Evolutionary conservation across 2,329 filamentous ascomycete species (phyloP).

Genomic region (Cladosporium austrohemisphaericum): DNA sequence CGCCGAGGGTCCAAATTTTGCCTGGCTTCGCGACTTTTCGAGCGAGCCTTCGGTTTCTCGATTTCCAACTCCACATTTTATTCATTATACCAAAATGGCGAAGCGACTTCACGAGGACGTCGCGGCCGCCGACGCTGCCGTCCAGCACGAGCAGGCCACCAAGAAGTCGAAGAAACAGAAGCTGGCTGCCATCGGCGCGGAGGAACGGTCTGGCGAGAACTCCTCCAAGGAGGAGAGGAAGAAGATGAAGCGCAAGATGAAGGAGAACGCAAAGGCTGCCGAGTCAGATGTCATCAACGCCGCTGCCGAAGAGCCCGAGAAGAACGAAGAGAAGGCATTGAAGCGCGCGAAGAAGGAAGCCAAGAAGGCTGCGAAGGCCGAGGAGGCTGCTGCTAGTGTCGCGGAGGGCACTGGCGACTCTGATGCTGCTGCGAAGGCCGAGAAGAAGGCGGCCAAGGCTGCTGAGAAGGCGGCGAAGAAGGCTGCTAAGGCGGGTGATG

Average conservation of each 20-base stretch:
- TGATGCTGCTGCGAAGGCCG: conserved; percentile 38
- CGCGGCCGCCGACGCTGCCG: conserved; percentile 16
- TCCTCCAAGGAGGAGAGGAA: conserved; percentile 40
- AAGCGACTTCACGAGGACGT: conserved; percentile 23
- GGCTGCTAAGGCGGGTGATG: conserved; percentile 17
- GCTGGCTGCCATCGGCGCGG: conserved; percentile 22
- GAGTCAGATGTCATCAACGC: conserved; percentile 11
- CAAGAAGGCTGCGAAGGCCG: conserved; percentile 24
- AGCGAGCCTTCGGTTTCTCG: background rate
- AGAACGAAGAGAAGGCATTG: conserved; percentile 25
- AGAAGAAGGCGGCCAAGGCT: conserved; percentile 42
- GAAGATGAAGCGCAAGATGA: conserved; percentile 36
- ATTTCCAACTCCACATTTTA: background rate
- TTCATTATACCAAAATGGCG: conserved; percentile 17
- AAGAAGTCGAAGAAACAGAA: conserved; percentile 37
- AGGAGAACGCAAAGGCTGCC: conserved; percentile 20
- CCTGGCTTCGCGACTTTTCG: background rate
- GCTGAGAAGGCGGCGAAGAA: conserved; percentile 39
- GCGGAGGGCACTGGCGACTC: conserved; percentile 28
- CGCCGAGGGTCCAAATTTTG: background rate
- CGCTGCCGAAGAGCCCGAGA: conserved; percentile 13
- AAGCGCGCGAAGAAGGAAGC: conserved; percentile 27
- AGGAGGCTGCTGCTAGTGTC: conserved; percentile 25
- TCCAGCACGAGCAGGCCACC: conserved; percentile 35
- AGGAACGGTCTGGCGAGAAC: conserved; percentile 17